Evolutionary conservation across 2,329 filamentous ascomycete species (phyloP), one percentile per base, ranked within the genome.

Genomic region (Aureobasidium sp.): DNA sequence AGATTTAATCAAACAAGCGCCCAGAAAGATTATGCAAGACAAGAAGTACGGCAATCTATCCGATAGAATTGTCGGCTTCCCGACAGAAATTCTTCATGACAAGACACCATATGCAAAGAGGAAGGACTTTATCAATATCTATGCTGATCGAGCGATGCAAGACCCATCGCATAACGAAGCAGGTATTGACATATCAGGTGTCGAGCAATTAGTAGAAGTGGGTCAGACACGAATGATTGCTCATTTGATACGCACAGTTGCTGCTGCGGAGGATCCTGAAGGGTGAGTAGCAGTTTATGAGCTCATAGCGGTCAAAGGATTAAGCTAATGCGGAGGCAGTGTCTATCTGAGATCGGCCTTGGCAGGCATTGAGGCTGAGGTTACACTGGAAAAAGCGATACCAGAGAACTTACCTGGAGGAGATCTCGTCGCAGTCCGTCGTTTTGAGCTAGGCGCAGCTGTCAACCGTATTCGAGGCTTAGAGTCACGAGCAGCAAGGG

Each of bases 151-250:
- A 42, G 66, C 69, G 39, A 67, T 70, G n/a, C 64, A 69, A 26
- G 67, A 71, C 57, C 70, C 70, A 1, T 65, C 68, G 7, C 60
- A 69, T 32, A 69, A 61, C 4, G 70, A 70, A 44, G 61, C 66
- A 15, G 71, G 71, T 12, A 67, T 73, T 26, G 68, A 72, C 57
- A 48, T 73, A 12, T 66, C 66, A 20, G 64, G 64, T 13, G 48
- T 72, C 15, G 71, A 72, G 50, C 71, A 73, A 63, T 60, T 72
- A 32, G 68, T 72, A 12, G 71, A 72, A 55, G 63, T 69, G 13
- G 71, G 71, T n/a, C 71, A 73, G 55, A 66, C 69, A 23, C 66
- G 68, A 20, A 67, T 63, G 36, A 67, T 72, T 52, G 70, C 70
- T 9, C 48, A 60, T 5, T 60, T 65, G 8, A 53, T 73, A 17